Evolutionary conservation across 495 filamentous ascomycete species (phyloP).

Genomic region (Aspergillus cavernicola): DNA sequence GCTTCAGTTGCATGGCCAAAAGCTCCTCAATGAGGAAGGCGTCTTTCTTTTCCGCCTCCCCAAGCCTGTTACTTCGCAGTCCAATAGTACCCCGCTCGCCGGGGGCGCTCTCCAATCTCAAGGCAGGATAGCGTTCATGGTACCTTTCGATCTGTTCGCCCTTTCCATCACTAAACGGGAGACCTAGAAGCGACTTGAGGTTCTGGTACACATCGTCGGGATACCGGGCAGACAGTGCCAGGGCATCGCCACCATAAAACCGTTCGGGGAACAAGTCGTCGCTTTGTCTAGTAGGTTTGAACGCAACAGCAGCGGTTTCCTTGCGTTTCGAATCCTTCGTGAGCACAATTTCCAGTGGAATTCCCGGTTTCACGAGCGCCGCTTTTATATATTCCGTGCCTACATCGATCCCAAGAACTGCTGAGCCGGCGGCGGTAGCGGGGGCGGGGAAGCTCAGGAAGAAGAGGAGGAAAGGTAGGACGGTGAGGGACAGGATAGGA

Average conservation of each 20-base stretch:
- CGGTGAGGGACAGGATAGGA: constrained; percentile 34
- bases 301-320: constrained; percentile 85
- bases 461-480: constrained; percentile 48
- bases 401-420: constrained; percentile 88
- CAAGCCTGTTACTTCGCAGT: constrained; percentile 72
- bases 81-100: constrained; percentile 64
- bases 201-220: constrained; percentile 93
- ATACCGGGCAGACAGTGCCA: constrained; percentile 81
- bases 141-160: constrained; percentile 65
- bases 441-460: constrained; percentile 55
- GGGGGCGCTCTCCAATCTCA: constrained; percentile 40
- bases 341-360: constrained; percentile 95
- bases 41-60: constrained; percentile 56
- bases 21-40: constrained; percentile 89
- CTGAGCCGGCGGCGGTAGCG: constrained; percentile 59
- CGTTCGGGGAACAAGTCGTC: constrained; percentile 75
- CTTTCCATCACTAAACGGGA: constrained; percentile 50
- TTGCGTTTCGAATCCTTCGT: constrained; percentile 99
- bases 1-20: constrained; percentile 92
- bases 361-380: constrained; percentile 92
- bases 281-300: constrained; percentile 71
- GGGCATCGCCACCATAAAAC: constrained; percentile 85
- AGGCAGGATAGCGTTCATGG: constrained; percentile 63
- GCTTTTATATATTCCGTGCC: constrained; percentile 98
- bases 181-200: constrained; percentile 79